Evolutionary conservation across 352 stramenopile genomes (phyloP), one percentile per base, ranked within the genome.

Genomic region (Phytophthora foliorum): DNA sequence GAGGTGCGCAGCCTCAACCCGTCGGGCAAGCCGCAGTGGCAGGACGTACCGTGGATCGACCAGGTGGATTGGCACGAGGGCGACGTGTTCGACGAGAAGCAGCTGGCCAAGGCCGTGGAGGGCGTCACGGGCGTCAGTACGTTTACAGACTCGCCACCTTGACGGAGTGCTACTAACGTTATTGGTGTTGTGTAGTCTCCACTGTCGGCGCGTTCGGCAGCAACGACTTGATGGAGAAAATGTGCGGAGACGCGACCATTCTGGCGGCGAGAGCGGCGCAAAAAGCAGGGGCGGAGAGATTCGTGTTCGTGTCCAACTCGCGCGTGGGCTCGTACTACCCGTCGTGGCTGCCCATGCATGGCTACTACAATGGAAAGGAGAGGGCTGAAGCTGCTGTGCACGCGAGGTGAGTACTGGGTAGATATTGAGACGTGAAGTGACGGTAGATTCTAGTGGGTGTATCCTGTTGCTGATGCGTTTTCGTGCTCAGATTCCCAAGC

Each of bases 291-390:
- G 84, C 63, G 0, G 78, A 95, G 65, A 82, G 86, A 21, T 97
- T 97, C 70, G 92, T 96, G 39, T 97, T 97, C 57, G 80, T 98
- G 24, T 97, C 90, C n/a, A 96, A 95, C 58, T 95, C 92, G n/a
- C 87, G 92, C 50, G 92, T 98, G 7, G 90, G 88, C 24, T 86
- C 82, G 24, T 81, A 86, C 48, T 58, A 94, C 32, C 86, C 88
- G 25, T 80, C 78, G 17, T 95, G 84, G 81, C 66, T 86, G 21
- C 90, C 90, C 0, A 76, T 97, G 59, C 79, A 96, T 45, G 92
- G 91, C 19, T 97, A 98, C 69, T 98, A 95, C 75, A 76, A 97
- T 51, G 91, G 92, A 41, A 98, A 98, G 59, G 84, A 94, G 66
- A 77, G 88, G 45, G 92, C 88, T 2, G 92, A 98, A 63, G 79